phyloP scores from a whole-genome alignment of 306 rosid species.

The Glycine soja region DNA sequence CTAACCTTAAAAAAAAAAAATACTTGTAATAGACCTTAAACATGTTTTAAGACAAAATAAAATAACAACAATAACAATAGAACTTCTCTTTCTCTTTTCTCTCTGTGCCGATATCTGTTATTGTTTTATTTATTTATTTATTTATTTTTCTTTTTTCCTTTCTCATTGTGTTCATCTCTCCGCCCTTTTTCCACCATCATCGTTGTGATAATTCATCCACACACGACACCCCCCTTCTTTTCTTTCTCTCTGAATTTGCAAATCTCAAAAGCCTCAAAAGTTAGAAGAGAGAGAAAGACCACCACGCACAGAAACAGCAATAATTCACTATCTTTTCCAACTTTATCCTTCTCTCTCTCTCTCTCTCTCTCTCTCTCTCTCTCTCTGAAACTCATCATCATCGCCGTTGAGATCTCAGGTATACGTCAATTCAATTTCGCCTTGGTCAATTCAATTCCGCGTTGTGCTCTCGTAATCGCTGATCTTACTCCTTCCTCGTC shows the following conservation, averaged over 20 bases:
- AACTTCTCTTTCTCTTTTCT: not conserved
- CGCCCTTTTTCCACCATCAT: conserved; percentile 43
- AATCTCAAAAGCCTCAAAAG: conserved; percentile 54
- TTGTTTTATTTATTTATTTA: not conserved
- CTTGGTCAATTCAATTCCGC: conserved; percentile 29
- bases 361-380: conserved; percentile 36
- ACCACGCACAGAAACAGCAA: conserved; percentile 51
- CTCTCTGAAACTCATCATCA: conserved; percentile 47
- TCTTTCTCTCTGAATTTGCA: conserved; percentile 49
- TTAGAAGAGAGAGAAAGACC: conserved; percentile 52
- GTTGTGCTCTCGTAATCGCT: not conserved
- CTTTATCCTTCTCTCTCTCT: no score
- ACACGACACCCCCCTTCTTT: conserved; percentile 25
- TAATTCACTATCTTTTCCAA: conserved; percentile 63
- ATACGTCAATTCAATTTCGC: conserved; percentile 49
- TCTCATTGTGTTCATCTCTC: not conserved
- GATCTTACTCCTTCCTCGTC: conserved; percentile 47
- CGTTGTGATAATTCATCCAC: conserved; percentile 52
- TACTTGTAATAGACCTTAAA: no score
- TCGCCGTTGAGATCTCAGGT: conserved; percentile 70
- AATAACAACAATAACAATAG: conserved; percentile 15
- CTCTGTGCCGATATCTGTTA: conserved; percentile 21
- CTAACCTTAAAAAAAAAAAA: no score
- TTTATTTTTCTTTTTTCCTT: not conserved
- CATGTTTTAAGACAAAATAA: not conserved